Evolutionary conservation across 2,329 filamentous ascomycete species (phyloP), one percentile per base, ranked within the genome.

Genomic region (Zasmidium citrigriseum): DNA sequence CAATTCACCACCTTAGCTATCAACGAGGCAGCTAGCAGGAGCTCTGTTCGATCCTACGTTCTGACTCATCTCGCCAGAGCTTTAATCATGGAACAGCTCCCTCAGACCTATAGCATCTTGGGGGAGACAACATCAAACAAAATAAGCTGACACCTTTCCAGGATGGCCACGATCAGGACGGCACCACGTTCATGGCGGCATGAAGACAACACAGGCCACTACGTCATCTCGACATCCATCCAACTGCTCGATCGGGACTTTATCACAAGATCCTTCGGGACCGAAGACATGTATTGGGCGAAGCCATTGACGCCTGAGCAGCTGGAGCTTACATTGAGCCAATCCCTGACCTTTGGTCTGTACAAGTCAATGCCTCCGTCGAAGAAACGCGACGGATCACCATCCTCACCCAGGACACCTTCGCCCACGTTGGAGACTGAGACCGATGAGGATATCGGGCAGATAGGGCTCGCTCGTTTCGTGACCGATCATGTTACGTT

Each of bases 261-360:
- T 60, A 64, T 72, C 56, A 67, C 70, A 48, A 49, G 41, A 18
- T 66, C 67, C 7, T 71, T 72, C 41, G 63, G 46, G 11, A 54
- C 58, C 23, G 58, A 67, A 14, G 68, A 71, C 21, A 71, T 70
- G 56, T 67, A 66, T 47, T 73, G 71, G 70, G 69, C 69, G 1
- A 63, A 61, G 34, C 51, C 61, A 5, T 59, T 72, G 14, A 54
- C 64, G 3, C 10, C 38, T 7, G 46, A 62, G 3, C 54, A 62
- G 2, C 55, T 72, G 1, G 38, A 58, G 18, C 52, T 58, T 4
- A 62, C 68, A 52, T 65, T 73, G 1, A 27, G 53, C 2, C 62
- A 70, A 38, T 72, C 70, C 3, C 38, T 69, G 4, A 68, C 64
- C 4, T 58, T 72, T 3, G 68, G 67, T 2, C 59, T 73, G 1